Percentiles rank a stretch among this genome's conserved stretches.
These are phyloP conservation scores for Schwanniomyces yamadae DNA, from an alignment of 805 yeast genomes.

Conservation along the genomic window DNA sequence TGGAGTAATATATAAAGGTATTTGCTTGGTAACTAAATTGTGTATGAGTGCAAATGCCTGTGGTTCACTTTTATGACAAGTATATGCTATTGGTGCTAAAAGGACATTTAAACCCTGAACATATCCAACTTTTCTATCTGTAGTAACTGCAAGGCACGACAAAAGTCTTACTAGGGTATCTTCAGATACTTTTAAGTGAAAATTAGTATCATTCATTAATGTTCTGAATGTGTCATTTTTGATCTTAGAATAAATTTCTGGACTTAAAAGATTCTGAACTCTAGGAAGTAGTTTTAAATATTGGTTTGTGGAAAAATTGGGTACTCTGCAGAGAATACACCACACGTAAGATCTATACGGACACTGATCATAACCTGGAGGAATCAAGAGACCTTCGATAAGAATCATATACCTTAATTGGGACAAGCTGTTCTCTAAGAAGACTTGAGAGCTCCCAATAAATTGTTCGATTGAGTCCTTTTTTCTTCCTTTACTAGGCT, in stretches of 20 bases:
- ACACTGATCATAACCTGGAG: constrained; percentile 51
- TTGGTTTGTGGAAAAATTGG: constrained; percentile 53
- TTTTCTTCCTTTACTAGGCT: constrained; percentile 24
- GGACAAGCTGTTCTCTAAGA: constrained; percentile 33
- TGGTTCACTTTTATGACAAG: constrained; percentile 72
- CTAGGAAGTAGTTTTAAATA: constrained; percentile 53
- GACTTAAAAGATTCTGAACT: constrained; percentile 47
- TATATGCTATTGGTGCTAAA: constrained; percentile 78
- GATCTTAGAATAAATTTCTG: constrained; percentile 64
- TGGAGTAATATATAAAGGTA: constrained; percentile 78
- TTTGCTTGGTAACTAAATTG: constrained; percentile 56
- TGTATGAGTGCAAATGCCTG: constrained; percentile 77
- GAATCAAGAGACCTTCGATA: constrained; percentile 40
- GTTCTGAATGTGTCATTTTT: constrained; percentile 86
- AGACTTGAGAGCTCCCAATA: constrained; percentile 34
- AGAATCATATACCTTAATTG: constrained; percentile 39
- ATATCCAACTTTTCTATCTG: constrained; percentile 43
- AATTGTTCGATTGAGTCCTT: constrained; percentile 40
- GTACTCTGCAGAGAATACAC: constrained; percentile 70
- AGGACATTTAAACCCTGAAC: constrained; percentile 94
- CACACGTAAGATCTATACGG: constrained; percentile 76
- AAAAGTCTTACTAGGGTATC: constrained; percentile 64
- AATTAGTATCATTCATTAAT: constrained; percentile 66
- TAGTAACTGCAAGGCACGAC: constrained; percentile 64
- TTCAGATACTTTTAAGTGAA: constrained; percentile 68